Base-by-base conservation (phyloP, 2,329 filamentous ascomycete genomes). In the Laburnicola sp. region DNA sequence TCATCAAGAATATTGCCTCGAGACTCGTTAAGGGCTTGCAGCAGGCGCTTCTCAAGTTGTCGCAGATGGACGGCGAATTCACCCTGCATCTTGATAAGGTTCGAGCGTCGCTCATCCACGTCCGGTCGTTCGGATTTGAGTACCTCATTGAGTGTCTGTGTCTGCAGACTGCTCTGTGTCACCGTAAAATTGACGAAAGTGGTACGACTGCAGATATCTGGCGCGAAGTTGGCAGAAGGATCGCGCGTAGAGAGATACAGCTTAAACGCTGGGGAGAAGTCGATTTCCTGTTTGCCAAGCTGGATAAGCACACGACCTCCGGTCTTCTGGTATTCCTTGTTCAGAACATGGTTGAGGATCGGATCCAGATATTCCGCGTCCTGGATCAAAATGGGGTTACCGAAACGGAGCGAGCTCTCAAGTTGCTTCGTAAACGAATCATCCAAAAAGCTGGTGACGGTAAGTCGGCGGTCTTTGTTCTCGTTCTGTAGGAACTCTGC, bases 181-280 rank as follows among this genome's bases (percentile, higher is more conserved):
- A 99, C 93, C 1, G 95, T 97, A 65, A 99, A 99, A 76, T 99
- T 99, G 82, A 99, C 94, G 75, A 99, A 96, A 0, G 95, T 99
- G 5, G 94, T 97, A 66, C 95, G 85, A 80, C 91, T 96, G 84
- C 95, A 99, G 58, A 99, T 91, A 69, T 99, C 94, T 0, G 94
- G 95, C 6, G 94, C 86, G 72, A 99, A 99, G 6, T 87, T 90
- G 25, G 94, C 93, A 36, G 95, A 99, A 1, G 95, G 95, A 76
- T 99, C 94, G 65, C 93, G 83, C 1, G 95, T 99, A 0, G 93
- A 97, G 34, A 99, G 79, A 72, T 96, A 99, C 28, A 99, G 82
- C 76, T 88, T 94, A 82, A 99, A 99, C 0, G 92, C 86, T 1
- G 94, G 93, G 44, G 94, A 99, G 76, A 99, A 99, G 74, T 99